Evolutionary conservation across 352 stramenopile species (phyloP).

Genomic region (Pseudoperonospora humuli): DNA sequence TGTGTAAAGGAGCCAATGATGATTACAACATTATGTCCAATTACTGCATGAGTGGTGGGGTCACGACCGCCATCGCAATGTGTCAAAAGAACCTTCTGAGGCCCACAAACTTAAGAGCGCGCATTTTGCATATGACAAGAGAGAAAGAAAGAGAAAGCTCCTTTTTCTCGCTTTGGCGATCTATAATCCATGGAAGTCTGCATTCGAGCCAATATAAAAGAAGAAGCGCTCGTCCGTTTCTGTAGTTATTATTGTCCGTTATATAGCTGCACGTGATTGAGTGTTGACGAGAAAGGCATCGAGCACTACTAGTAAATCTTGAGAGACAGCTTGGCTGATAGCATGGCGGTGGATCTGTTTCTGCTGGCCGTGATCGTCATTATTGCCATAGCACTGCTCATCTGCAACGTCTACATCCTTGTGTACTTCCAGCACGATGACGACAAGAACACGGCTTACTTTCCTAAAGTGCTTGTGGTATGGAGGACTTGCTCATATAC

Average conservation of each 20-base stretch:
- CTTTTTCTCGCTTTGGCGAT: not conserved
- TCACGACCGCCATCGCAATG: constrained; percentile 24
- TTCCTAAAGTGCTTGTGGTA: constrained; percentile 86
- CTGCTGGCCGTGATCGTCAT: constrained; percentile 86
- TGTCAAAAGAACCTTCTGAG: constrained; percentile 46
- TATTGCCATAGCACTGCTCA: constrained; percentile 79
- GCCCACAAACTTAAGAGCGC: constrained; percentile 13
- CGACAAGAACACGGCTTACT: no score
- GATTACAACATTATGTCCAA: constrained; percentile 43
- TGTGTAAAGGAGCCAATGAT: constrained; percentile 34
- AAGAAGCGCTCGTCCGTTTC: constrained; percentile 2
- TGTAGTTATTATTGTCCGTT: constrained; percentile 4
- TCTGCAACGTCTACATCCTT: constrained; percentile 87
- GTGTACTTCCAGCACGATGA: constrained; percentile 92
- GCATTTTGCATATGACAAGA: not conserved
- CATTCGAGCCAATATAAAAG: not conserved
- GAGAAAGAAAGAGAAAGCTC: not conserved
- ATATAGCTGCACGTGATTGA: not conserved
- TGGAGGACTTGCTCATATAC: no score
- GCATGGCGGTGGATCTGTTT: constrained; percentile 75
- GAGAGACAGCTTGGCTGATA: not conserved
- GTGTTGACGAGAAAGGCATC: constrained; percentile 21
- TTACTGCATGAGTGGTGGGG: constrained; percentile 44
- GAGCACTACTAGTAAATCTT: not conserved
- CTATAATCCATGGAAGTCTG: not conserved